Evolutionary conservation across 164 flowering plant species (phyloP).

Genomic region (Cinnamomum chago): DNA sequence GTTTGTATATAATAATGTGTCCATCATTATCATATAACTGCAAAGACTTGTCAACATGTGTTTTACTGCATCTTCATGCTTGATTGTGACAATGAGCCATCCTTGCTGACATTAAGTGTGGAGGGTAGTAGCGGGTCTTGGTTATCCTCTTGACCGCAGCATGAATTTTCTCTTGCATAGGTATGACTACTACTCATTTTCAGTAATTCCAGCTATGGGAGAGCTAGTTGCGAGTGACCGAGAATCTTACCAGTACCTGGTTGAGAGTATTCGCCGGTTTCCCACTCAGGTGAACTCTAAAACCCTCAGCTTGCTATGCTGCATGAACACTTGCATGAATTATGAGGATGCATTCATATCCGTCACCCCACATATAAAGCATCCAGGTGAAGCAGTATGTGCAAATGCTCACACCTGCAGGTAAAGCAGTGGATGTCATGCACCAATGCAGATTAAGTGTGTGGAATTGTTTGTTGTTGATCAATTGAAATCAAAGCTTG

Average conservation of each 20-base stretch:
- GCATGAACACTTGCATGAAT: neutral
- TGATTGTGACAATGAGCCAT: neutral
- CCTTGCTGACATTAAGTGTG: neutral
- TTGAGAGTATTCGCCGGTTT: slow-evolving; percentile 90
- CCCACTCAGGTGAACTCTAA: slow-evolving; percentile 62
- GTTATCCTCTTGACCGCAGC: neutral
- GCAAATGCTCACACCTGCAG: neutral
- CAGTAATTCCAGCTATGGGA: slow-evolving; percentile 81
- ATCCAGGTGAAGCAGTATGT: too few relatives aligned
- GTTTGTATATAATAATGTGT: neutral
- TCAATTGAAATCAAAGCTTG: too few relatives aligned
- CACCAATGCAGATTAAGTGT: too few relatives aligned
- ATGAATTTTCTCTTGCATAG: slow-evolving; percentile 29
- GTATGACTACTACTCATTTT: slow-evolving; percentile 87
- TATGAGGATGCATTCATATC: neutral
- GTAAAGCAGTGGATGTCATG: too few relatives aligned
- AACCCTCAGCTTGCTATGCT: neutral
- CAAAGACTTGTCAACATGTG: neutral
- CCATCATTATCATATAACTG: neutral
- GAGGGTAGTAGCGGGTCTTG: neutral
- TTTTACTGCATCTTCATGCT: neutral
- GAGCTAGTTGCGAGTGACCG: slow-evolving; percentile 89
- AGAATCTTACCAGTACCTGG: slow-evolving; percentile 86
- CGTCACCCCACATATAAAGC: neutral
- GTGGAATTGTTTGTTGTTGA: too few relatives aligned